Percentiles rank a stretch among this genome's conserved stretches.
Conservation (phyloP, 2,329 filamentous ascomycete species). For the Cladosporium sp. region DNA sequence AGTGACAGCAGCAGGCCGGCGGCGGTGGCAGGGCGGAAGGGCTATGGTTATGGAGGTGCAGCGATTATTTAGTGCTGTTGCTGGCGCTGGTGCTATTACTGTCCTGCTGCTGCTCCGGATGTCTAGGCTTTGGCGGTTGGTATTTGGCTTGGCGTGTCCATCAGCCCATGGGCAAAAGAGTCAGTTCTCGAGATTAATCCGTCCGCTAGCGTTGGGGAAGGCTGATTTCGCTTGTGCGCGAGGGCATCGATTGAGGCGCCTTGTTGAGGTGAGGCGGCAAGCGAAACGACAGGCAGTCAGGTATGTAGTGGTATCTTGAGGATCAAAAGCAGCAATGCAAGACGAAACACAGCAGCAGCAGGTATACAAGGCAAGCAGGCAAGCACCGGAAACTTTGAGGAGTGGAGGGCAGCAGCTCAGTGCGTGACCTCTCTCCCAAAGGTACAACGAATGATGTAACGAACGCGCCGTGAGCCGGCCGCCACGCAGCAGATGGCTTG, state of each 20-base stretch:
- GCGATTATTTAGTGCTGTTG: not conserved
- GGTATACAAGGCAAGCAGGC: not conserved
- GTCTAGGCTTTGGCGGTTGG: slow-evolving; percentile 3
- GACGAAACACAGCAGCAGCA: not conserved
- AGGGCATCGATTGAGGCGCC: not conserved
- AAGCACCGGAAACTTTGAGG: not conserved
- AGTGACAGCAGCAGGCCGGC: not conserved
- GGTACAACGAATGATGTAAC: slow-evolving; percentile 14
- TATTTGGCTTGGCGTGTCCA: slow-evolving; percentile 9
- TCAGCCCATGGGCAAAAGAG: slow-evolving; percentile 9
- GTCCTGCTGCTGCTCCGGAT: not conserved
- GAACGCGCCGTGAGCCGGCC: slow-evolving; percentile 10
- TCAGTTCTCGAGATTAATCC: slow-evolving; percentile 17
- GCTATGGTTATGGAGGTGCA: not conserved
- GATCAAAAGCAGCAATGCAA: not conserved
- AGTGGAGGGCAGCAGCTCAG: not conserved
- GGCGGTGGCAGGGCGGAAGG: not conserved
- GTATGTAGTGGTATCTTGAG: not conserved
- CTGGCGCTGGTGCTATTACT: not conserved
- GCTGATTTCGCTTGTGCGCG: slow-evolving; percentile 18
- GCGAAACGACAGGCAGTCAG: slow-evolving; percentile 7
- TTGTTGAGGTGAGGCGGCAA: slow-evolving; percentile 6
- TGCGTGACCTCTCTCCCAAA: slow-evolving; percentile 7
- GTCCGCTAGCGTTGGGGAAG: slow-evolving; percentile 15
- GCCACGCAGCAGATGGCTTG: slow-evolving; percentile 1